These are phyloP conservation scores for Asclepias syriaca DNA, from an alignment of 257 asterid genomes.

Conservation along the genomic window DNA sequence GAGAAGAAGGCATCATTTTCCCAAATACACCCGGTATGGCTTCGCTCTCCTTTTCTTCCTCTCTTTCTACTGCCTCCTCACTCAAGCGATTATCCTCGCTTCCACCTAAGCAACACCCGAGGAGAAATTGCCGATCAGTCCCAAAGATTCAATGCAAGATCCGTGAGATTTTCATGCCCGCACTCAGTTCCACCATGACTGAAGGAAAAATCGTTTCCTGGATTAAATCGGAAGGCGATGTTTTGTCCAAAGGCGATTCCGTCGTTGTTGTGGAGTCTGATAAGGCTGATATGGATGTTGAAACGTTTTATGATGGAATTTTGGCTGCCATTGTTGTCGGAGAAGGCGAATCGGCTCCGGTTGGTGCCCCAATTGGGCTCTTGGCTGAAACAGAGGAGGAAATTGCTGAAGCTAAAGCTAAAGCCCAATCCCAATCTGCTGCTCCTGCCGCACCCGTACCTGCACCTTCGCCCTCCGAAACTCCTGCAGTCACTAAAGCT, in stretches of 20 bases:
- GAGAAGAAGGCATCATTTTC: constrained; percentile 6
- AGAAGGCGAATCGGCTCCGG: constrained; percentile 66
- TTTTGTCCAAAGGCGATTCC: constrained; percentile 66
- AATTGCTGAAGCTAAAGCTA: constrained; percentile 57
- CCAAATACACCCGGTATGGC: constrained; percentile 11
- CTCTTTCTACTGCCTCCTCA: constrained; percentile 44
- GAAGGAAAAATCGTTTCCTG: constrained; percentile 88
- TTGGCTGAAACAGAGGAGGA: constrained; percentile 65
- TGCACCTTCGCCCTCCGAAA: constrained; percentile 3
- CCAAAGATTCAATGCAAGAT: constrained; percentile 52
- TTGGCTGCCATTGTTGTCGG: constrained; percentile 69
- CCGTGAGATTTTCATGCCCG: constrained; percentile 96
- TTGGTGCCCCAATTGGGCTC: constrained; percentile 65
- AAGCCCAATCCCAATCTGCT: constrained; percentile 40
- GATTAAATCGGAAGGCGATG: constrained; percentile 82
- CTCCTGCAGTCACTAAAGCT: constrained; percentile 21
- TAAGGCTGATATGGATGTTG: constrained; percentile 84
- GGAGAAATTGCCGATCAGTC: constrained; percentile 14
- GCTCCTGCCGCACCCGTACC: constrained; percentile 24
- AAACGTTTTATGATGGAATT: constrained; percentile 67
- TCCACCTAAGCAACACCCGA: constrained; percentile 15
- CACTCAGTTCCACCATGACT: constrained; percentile 90
- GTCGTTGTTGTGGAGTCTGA: constrained; percentile 88
- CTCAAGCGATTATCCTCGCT: constrained; percentile 40
- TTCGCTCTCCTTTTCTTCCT: constrained; percentile 52